phyloP scores from a whole-genome alignment of 441 rosid species.

The Erysimum pusillum region DNA sequence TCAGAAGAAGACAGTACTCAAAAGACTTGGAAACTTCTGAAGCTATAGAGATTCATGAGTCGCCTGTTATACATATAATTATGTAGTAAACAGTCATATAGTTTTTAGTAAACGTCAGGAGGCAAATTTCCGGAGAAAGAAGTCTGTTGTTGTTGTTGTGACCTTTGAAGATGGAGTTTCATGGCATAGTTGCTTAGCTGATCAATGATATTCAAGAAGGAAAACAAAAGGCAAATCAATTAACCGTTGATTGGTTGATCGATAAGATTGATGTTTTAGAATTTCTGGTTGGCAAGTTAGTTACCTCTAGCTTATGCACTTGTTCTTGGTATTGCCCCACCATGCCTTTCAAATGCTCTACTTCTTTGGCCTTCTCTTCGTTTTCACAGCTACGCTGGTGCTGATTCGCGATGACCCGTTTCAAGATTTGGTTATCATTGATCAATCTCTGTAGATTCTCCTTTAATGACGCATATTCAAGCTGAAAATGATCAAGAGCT shows the following conservation, averaged over 20 bases:
- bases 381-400: slow-evolving; percentile 57
- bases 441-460: slow-evolving; percentile 53
- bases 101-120: slow-evolving; percentile 34
- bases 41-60: slow-evolving; percentile 13
- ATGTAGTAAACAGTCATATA: not conserved
- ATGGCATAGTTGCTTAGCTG: slow-evolving; percentile 61
- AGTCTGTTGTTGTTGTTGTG: slow-evolving; percentile 48
- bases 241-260: slow-evolving; percentile 1
- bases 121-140: slow-evolving; percentile 48
- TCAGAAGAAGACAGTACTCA: slow-evolving; percentile 14
- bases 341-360: slow-evolving; percentile 52
- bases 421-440: slow-evolving; percentile 60
- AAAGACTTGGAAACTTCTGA: slow-evolving; percentile 7
- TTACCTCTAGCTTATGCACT: slow-evolving; percentile 55
- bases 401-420: slow-evolving; percentile 60
- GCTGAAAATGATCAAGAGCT: slow-evolving; percentile 37
- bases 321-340: slow-evolving; percentile 62
- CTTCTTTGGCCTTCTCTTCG: slow-evolving; percentile 58
- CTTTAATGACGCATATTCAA: slow-evolving; percentile 53
- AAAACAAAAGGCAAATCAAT: not conserved
- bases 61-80: slow-evolving; percentile 16
- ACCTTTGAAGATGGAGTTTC: slow-evolving; percentile 60
- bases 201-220: slow-evolving; percentile 2
- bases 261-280: not conserved
- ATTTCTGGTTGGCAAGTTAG: not conserved